Evolutionary conservation across 2,329 filamentous ascomycete species (phyloP), one percentile per base, ranked within the genome.

Genomic region (Sporothrix dimorphospora): DNA sequence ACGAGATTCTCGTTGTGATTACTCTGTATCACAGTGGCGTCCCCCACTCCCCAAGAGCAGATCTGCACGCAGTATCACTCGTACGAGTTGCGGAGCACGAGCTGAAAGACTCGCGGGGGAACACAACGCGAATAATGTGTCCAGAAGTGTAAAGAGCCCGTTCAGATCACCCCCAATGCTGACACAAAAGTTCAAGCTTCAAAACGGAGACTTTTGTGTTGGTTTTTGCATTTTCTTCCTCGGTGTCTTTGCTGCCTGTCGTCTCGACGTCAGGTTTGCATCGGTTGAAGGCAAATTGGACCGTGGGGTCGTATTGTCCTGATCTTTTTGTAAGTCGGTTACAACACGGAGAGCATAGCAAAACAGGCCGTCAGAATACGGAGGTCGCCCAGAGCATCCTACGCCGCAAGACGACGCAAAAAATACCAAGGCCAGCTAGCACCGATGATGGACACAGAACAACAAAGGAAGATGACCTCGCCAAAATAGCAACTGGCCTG

Each of bases 401-500:
- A 51, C 49, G n/a, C 6, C 49, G n/a, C n/a, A 51, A 21, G 53
- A 53, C 47, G 21, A 53, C n/a, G 51, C 21, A 27, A 24, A 53
- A 53, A 53, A 8, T 14, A 53, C 51, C 21, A 59, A 34, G n/a
- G 5, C 53, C n/a, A 11, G 16, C 53, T 11, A 59, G 27, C 53
- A n/a, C 24, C 19, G 14, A 7, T n/a, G 38, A 63, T 63, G 57
- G 57, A 42, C 57, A 42, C 57, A 7, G 7, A 16, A 63, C 16
- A 21, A 61, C 30, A 40, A 40, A 66, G 57, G 40, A 66, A 66
- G n/a, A 65, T 12, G 51, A 51, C 61, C n/a, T 24, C 19, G 49
- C 47, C 24, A 67, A 67, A 57, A 30, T 34, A 67, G 51, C 34
- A 67, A 53, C 61, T 38, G 65, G n/a, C 57, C 57, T 40, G 30